Conservation (phyloP, 2,329 filamentous ascomycete species). For the Metarhizium sp. region DNA sequence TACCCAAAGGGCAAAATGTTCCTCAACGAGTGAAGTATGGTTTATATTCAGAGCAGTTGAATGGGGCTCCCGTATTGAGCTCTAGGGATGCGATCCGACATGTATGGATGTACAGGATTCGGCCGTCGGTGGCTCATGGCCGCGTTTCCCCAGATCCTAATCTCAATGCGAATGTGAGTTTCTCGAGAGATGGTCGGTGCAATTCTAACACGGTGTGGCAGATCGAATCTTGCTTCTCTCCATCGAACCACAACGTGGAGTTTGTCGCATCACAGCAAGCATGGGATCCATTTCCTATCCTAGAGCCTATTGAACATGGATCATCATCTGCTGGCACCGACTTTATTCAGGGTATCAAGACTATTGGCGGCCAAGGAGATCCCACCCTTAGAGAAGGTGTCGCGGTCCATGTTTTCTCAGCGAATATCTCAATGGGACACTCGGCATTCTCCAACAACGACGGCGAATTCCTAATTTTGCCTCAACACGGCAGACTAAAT, state of each 20-base stretch:
- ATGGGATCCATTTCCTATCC: slow-evolving; percentile 35
- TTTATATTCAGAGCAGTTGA: slow-evolving; percentile 38
- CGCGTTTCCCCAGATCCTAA: slow-evolving; percentile 7
- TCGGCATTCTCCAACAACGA: slow-evolving; percentile 38
- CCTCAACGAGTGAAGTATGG: slow-evolving; percentile 33
- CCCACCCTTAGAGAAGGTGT: slow-evolving; percentile 36
- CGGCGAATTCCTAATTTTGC: slow-evolving; percentile 57
- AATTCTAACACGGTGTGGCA: neutral
- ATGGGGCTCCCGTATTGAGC: slow-evolving; percentile 28
- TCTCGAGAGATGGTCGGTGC: neutral
- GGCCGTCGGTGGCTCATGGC: slow-evolving; percentile 23
- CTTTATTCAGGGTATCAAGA: slow-evolving; percentile 35
- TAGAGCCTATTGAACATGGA: slow-evolving; percentile 1
- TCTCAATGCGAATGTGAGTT: slow-evolving; percentile 18
- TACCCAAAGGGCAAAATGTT: slow-evolving; percentile 34
- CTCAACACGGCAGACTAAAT: slow-evolving; percentile 54
- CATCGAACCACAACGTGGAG: slow-evolving; percentile 35
- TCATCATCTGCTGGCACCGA: slow-evolving; percentile 20
- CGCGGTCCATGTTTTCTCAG: slow-evolving; percentile 36
- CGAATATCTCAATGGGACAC: slow-evolving; percentile 33
- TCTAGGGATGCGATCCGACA: slow-evolving; percentile 19
- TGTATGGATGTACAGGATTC: slow-evolving; percentile 25
- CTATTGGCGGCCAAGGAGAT: slow-evolving; percentile 36
- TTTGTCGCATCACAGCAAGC: slow-evolving; percentile 35
- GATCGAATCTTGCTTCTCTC: slow-evolving; percentile 34